These are phyloP conservation scores for Parastagonospora nodorum DNA, from an alignment of 2,329 filamentous ascomycete genomes.

Conservation along the genomic window DNA sequence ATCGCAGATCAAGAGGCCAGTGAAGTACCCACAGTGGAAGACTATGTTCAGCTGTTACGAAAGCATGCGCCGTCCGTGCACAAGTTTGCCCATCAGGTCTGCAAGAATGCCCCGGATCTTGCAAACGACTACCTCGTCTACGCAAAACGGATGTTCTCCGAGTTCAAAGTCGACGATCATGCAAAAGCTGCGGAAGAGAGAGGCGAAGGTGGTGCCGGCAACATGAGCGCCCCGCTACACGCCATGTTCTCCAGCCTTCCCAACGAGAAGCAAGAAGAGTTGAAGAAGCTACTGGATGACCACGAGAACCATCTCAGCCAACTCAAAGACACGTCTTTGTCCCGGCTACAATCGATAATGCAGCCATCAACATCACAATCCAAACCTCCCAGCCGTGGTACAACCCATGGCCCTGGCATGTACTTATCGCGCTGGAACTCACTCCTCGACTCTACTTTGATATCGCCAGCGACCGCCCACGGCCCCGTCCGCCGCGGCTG, in stretches of 20 bases:
- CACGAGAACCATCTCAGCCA: conserved; percentile 65
- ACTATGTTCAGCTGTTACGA: conserved; percentile 70
- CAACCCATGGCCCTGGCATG: conserved; percentile 69
- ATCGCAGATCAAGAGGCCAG: conserved; percentile 24
- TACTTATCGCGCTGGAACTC: conserved; percentile 75
- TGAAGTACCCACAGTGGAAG: conserved; percentile 65
- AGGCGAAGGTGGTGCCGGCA: conserved; percentile 45
- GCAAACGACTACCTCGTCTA: conserved; percentile 65
- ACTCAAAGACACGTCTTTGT: conserved; percentile 59
- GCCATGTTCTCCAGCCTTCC: conserved; percentile 56
- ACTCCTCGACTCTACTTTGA: conserved; percentile 69
- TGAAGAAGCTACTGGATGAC: conserved; percentile 61
- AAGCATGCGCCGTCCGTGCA: conserved; percentile 68
- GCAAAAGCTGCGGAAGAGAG: conserved; percentile 23
- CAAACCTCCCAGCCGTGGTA: conserved; percentile 23
- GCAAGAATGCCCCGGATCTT: conserved; percentile 69
- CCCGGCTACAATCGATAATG: conserved; percentile 63
- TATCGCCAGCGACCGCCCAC: conserved; percentile 63
- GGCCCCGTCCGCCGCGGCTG: conserved; percentile 58
- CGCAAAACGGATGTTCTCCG: conserved; percentile 61
- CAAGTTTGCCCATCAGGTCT: conserved; percentile 72
- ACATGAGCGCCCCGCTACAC: conserved; percentile 49
- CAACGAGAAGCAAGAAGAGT: conserved; percentile 48
- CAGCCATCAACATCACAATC: conserved; percentile 7
- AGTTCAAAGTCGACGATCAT: conserved; percentile 55